Conservation (phyloP, 2,329 filamentous ascomycete species). For the Epicoccum nigrum region DNA sequence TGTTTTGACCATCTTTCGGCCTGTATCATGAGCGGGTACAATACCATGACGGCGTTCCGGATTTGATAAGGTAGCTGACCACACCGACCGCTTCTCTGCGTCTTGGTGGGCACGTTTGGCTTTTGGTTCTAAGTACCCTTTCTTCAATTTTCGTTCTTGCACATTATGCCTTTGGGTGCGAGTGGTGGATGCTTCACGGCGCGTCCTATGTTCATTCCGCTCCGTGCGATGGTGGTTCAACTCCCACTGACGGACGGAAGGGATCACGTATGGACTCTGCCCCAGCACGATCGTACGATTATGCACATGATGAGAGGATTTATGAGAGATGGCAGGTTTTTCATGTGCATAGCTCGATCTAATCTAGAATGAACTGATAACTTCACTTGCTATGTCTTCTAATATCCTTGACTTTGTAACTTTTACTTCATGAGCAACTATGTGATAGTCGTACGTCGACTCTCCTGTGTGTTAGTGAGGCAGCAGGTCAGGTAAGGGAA, state of each 20-base stretch:
- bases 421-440: too few relatives aligned
- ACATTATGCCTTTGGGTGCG: conserved; percentile 18
- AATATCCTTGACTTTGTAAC: too few relatives aligned
- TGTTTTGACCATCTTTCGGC: conserved; percentile 24
- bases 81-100: conserved; percentile 31
- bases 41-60: conserved; percentile 38
- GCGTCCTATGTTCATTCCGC: background rate
- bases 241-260: too few relatives aligned
- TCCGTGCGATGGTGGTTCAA: too few relatives aligned
- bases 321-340: conserved; percentile 27
- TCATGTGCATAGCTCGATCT: conserved; percentile 42
- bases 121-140: conserved; percentile 14
- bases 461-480: too few relatives aligned
- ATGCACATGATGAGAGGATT: conserved; percentile 26
- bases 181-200: conserved; percentile 3
- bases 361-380: conserved; percentile 34
- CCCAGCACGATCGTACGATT: conserved; percentile 34
- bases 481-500: too few relatives aligned
- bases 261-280: conserved; percentile 25
- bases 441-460: too few relatives aligned
- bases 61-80: conserved; percentile 25
- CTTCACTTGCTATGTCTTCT: conserved; percentile 15
- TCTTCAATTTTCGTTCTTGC: conserved; percentile 21
- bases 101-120: conserved; percentile 25
- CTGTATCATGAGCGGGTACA: conserved; percentile 22